phyloP scores from a whole-genome alignment of 148 eudicot species.

The Arbutus unedo region DNA sequence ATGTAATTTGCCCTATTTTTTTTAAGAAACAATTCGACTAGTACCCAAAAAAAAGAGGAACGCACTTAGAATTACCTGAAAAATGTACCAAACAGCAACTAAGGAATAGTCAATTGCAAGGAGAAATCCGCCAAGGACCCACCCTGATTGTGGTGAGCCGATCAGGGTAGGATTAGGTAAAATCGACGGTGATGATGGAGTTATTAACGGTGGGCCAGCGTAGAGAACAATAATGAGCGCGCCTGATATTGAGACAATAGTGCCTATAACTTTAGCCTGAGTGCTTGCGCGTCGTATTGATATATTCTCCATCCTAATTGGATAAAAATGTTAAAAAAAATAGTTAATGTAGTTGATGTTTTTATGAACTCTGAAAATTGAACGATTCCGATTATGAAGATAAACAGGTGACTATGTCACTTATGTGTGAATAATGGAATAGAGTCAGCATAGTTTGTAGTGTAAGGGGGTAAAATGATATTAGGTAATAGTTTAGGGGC shows the following conservation, averaged over 20 bases:
- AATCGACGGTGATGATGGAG: slow-evolving; percentile 11
- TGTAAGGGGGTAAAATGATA: too few species aligned
- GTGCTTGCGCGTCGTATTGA: slow-evolving; percentile 49
- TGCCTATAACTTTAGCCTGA: slow-evolving; percentile 59
- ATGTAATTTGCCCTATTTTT: not conserved
- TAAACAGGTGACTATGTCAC: too few species aligned
- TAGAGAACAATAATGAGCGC: slow-evolving; percentile 58
- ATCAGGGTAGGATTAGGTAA: slow-evolving; percentile 4
- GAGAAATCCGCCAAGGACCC: slow-evolving; percentile 61
- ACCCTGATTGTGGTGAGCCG: slow-evolving; percentile 28
- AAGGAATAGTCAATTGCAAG: slow-evolving; percentile 56
- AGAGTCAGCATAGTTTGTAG: too few species aligned
- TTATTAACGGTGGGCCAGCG: slow-evolving; percentile 45
- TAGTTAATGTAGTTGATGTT: too few species aligned
- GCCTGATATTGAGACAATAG: slow-evolving; percentile 57
- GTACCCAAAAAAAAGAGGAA: not conserved
- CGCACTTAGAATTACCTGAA: slow-evolving; percentile 43
- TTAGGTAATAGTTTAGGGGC: too few species aligned
- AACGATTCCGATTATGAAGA: too few species aligned
- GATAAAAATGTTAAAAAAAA: not conserved
- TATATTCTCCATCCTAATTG: slow-evolving; percentile 58
- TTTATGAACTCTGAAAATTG: too few species aligned
- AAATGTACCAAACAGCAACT: slow-evolving; percentile 75
- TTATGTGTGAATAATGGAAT: too few species aligned
- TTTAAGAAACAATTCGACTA: not conserved